Evolutionary conservation across 192 early-diverging fungal genomes (phyloP).

Genomic region (Rhizoclosmatium sp.): DNA sequence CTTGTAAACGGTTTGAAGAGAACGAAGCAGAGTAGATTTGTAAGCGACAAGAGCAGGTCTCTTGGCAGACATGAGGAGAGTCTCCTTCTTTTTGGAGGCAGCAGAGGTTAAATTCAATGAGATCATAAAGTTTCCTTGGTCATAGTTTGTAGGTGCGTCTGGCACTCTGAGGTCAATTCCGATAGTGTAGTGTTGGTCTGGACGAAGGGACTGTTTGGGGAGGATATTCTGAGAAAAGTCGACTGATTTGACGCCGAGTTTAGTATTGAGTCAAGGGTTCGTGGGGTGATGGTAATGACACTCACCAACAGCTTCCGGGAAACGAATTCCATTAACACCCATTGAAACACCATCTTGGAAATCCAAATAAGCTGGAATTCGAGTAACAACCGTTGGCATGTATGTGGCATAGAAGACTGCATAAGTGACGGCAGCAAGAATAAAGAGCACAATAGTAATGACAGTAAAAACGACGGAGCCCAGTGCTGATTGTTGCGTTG

Average conservation of each 20-base stretch:
- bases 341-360: constrained; percentile 39
- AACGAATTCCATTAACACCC: not conserved
- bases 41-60: constrained; percentile 46
- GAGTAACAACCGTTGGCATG: constrained; percentile 65
- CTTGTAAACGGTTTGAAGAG: constrained; percentile 40
- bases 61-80: constrained; percentile 25
- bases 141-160: constrained; percentile 63
- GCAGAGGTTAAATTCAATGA: constrained; percentile 56
- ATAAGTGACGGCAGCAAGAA: constrained; percentile 52
- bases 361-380: constrained; percentile 64
- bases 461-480: constrained; percentile 45
- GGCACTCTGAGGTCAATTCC: constrained; percentile 65
- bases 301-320: constrained; percentile 21
- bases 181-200: constrained; percentile 69
- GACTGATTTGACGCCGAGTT: not conserved
- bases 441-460: constrained; percentile 39
- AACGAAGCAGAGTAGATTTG: constrained; percentile 47
- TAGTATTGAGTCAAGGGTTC: no score
- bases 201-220: constrained; percentile 27
- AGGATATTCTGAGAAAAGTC: constrained; percentile 29
- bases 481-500: constrained; percentile 49
- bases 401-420: constrained; percentile 66
- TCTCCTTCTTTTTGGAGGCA: constrained; percentile 9
- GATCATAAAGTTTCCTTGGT: constrained; percentile 74
- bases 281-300: not conserved